Base-by-base conservation (phyloP, 495 filamentous ascomycete species). In the Penicillium turbatum region DNA sequence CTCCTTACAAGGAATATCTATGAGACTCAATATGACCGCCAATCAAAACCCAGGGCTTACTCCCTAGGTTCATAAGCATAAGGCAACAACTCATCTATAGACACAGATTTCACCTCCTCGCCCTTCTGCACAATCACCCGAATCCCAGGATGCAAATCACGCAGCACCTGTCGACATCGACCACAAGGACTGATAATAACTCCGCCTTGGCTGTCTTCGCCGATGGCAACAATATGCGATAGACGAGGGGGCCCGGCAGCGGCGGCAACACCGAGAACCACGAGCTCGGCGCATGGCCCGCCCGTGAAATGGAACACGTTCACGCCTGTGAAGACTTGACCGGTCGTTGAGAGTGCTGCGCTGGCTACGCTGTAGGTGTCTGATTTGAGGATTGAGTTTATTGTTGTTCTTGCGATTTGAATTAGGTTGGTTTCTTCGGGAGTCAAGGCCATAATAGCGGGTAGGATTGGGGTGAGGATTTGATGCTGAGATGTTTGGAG, bases 221-320 rank as follows among this genome's bases (percentile, higher is more conserved):
- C 60, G 6, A 67, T 55, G 6, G 62, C 62, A 8, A 65, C 62
- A n/a, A 67, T 62, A 27, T 57, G 54, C 5, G 49, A 57, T 19
- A 63, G 43, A 5, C 39, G 19, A 10, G 40, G 24, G 21, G 34
- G 48, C n/a, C 60, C 67, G 24, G 64, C 57, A 5, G 53, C 58
- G 2, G 62, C 62, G 11, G 66, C 66, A 9, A 59, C 55, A 17
- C 59, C 64, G 17, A 70, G 57, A 11, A 65, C 62, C 10, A 66
- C 56, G 13, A 65, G 63, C 32, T 67, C 66, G 9, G 64, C 66
- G 53, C 66, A 69, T 37, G 64, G 64, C 3, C 62, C 64, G 11
- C 67, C 67, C 1, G 60, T 61, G 40, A 70, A 70, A 38, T 67
- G 64, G 24, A 62, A 67, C 10, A 67, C 52, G 38, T 67, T 66